Percentiles rank a stretch among this genome's conserved stretches.
phyloP scores from a whole-genome alignment of 108 stramenopile genomes.

The Nitzschia sp. region DNA sequence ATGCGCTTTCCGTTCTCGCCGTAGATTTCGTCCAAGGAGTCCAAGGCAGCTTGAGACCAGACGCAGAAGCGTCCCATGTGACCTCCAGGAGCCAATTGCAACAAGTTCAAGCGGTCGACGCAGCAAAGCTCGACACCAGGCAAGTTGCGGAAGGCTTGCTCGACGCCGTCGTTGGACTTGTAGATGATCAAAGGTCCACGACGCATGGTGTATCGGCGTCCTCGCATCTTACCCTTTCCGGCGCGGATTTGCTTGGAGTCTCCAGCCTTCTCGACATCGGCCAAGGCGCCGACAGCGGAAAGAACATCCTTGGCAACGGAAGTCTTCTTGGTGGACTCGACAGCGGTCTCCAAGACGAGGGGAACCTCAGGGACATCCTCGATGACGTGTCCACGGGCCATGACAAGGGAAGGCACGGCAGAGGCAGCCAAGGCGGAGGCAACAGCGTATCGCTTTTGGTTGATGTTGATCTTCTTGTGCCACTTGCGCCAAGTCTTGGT shows the following conservation, averaged over 20 bases:
- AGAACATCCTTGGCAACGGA: constrained; percentile 92
- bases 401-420: constrained; percentile 95
- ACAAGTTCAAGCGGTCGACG: constrained; percentile 94
- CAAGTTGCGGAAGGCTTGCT: constrained; percentile 95
- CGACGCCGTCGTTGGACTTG: constrained; percentile 87
- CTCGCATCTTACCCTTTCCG: constrained; percentile 99
- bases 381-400: constrained; percentile 97
- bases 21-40: constrained; percentile 91
- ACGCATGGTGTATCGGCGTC: constrained; percentile 94
- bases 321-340: constrained; percentile 84
- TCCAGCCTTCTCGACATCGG: constrained; percentile 94
- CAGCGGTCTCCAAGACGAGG: constrained; percentile 85
- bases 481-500: constrained; percentile 99
- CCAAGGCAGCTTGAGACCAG: constrained; percentile 97
- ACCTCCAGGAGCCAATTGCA: constrained; percentile 98
- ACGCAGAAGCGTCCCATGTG: constrained; percentile 99
- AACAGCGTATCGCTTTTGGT: constrained; percentile 95
- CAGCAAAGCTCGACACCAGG: constrained; percentile 96
- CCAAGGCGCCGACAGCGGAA: constrained; percentile 85
- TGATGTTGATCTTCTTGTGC: constrained; percentile 96
- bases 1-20: constrained; percentile 85
- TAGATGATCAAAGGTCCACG: constrained; percentile 97
- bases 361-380: constrained; percentile 97
- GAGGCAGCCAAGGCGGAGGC: constrained; percentile 97
- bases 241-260: constrained; percentile 95